Base-by-base conservation (phyloP, 768 basidiomycete genomes). In the Gautieria morchelliformis region DNA sequence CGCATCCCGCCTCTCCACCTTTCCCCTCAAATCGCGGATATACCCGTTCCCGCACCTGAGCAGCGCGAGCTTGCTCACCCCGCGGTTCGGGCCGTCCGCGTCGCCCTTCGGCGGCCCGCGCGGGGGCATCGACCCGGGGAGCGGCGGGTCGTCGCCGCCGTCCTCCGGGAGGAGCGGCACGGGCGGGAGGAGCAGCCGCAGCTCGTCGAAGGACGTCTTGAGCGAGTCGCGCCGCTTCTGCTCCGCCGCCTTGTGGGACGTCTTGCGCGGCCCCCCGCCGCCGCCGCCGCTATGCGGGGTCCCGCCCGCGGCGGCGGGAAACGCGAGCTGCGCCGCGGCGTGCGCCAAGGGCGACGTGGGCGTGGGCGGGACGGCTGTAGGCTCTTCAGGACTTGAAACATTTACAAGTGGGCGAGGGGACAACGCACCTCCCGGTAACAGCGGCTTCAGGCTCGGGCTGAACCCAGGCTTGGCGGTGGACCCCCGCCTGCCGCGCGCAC, bases 171-270 rank as follows among this genome's bases (percentile, higher is more conserved):
- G 75, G 1, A 90, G 75, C 10, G 91, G 87, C 63, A 96, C 89
- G 7, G 91, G 89, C 1, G 96, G 96, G 0, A 99, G 78, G 15
- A 98, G 75, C 17, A 75, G 68, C 15, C 90, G 86, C 11, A 93
- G 76, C 54, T 91, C 89, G 63, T 93, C 89, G 64, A 87, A 98
- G 4, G 93, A 92, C 15, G 88, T 85, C 73, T 98, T 99, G 59
- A 98, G 82, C 45, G 91, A 93, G 70, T 99, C 95, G 9, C 96
- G 84, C 46, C 96, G 87, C 68, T 94, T 93, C 69, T 99, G 96
- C 70, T 99, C 96, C 5, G 96, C 96, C 12, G 85, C 89, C 71
- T 97, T 98, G 71, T 99, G 90, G 7, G 89, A 89, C 30, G 85
- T 85, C 69, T 90, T 91, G 59, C 82, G 79, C 48, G 55, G 55